Conservation (phyloP, 257 asterid genomes). For the Lycium ferocissimum region DNA sequence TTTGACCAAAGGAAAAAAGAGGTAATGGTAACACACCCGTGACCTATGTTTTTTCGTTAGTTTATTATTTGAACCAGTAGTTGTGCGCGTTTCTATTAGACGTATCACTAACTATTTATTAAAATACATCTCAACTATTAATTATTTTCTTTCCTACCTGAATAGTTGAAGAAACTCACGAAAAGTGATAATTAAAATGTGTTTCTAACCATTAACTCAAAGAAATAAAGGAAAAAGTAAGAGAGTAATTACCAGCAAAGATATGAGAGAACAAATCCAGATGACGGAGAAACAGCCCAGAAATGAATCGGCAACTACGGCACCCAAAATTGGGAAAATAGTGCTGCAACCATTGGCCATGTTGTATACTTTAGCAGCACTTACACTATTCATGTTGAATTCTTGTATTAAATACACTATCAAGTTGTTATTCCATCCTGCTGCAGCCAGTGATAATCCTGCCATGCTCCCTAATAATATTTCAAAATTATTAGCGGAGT, state of each 20-base stretch:
- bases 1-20: too few relatives aligned
- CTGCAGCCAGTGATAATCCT: conserved; percentile 62
- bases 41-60: too few relatives aligned
- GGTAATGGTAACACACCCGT: too few relatives aligned
- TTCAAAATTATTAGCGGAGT: not conserved
- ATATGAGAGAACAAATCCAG: conserved; percentile 74
- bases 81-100: too few relatives aligned
- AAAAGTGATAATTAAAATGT: too few relatives aligned
- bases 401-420: conserved; percentile 81
- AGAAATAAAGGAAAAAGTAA: not conserved
- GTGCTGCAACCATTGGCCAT: conserved; percentile 73
- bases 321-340: conserved; percentile 72
- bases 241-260: conserved; percentile 58
- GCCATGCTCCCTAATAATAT: conserved; percentile 59
- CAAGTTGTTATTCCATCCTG: conserved; percentile 72
- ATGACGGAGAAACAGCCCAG: conserved; percentile 76
- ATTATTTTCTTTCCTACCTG: too few relatives aligned
- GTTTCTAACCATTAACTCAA: too few relatives aligned
- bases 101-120: too few relatives aligned
- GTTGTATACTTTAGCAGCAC: conserved; percentile 76
- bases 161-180: too few relatives aligned
- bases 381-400: conserved; percentile 71
- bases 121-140: too few relatives aligned
- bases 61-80: too few relatives aligned
- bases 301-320: conserved; percentile 76